Conservation (phyloP, 2,329 filamentous ascomycete species). For the Blastomyces gilchristii region DNA sequence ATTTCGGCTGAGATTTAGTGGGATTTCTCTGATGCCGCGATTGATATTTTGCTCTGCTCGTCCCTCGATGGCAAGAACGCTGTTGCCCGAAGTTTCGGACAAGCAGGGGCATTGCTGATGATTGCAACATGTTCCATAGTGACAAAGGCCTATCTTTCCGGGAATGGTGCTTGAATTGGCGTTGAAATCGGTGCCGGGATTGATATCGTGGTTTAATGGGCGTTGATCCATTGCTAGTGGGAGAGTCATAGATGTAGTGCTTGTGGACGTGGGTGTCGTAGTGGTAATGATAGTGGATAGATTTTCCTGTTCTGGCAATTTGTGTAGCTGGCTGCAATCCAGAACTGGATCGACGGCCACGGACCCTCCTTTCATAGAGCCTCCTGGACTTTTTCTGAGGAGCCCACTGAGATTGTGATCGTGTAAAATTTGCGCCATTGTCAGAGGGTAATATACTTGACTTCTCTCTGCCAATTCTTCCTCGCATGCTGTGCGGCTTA, state of each 20-base stretch:
- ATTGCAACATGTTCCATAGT: background rate
- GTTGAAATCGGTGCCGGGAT: background rate
- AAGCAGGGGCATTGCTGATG: background rate
- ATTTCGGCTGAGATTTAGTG: constrained; percentile 15
- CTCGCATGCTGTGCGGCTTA: background rate
- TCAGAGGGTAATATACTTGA: background rate
- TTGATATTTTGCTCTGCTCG: background rate
- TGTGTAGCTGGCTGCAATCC: background rate
- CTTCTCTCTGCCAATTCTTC: background rate
- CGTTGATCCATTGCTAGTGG: background rate
- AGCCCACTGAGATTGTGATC: background rate
- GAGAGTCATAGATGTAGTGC: background rate
- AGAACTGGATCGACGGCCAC: background rate
- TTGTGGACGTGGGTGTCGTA: constrained; percentile 25
- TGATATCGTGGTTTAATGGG: background rate
- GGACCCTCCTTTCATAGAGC: background rate
- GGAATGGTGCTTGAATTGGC: background rate
- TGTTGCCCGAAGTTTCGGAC: background rate
- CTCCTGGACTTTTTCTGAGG: background rate
- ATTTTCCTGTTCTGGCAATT: constrained; percentile 10
- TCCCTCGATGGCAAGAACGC: background rate
- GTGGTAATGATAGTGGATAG: constrained; percentile 35
- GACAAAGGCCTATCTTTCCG: background rate
- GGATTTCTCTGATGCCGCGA: background rate
- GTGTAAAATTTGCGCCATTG: background rate